Base-by-base conservation (phyloP, 345 rosid species). In the Geranium rotundifolium region DNA sequence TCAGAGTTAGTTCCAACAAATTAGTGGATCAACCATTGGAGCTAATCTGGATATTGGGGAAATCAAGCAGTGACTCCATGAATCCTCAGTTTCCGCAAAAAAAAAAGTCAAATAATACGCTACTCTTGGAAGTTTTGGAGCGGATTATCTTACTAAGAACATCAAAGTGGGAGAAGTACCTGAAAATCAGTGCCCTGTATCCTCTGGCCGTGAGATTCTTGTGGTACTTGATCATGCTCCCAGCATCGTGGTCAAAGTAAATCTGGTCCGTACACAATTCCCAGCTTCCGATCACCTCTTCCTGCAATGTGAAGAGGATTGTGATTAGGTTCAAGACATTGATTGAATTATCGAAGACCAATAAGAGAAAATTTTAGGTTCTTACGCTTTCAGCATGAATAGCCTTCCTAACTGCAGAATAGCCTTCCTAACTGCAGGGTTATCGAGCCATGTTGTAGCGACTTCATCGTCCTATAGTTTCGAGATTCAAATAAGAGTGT, bases 141-240 rank as follows among this genome's bases (percentile, higher is more conserved):
- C 41, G 0, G 41, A 34, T 34, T 8, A 4, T 1, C 2, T 34
- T 34, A 34, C 27, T 23, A 23, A 23, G 27, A 23, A 23, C 27
- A 23, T 23, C 27, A 23, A 23, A 23, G 27, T 23, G 2, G 15
- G 55, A 68, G 70, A 67, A 27, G 31, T 59, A 88, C 98, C 95
- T 91, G 82, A 50, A 91, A 64, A 92, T 83, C 29, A 92, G 91
- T 39, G 95, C 95, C 3, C 88, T 83, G 72, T 69, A 81, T 59
- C 95, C 95, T 56, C 67, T 67, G 67, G 74, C 62, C 39, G 91
- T 92, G 31, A 92, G 89, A 77, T 92, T 92, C 79, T 72, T 87
- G 76, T 92, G 98, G 75, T 41, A 78, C 60, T 66, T 70, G 59
- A 92, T 84, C 98, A 92, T 89, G 83, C 96, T 92, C 57, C 95